Evolutionary conservation across 1,284 basidiomycete genomes (phyloP).

Genomic region (Coriolopsis trogii): DNA sequence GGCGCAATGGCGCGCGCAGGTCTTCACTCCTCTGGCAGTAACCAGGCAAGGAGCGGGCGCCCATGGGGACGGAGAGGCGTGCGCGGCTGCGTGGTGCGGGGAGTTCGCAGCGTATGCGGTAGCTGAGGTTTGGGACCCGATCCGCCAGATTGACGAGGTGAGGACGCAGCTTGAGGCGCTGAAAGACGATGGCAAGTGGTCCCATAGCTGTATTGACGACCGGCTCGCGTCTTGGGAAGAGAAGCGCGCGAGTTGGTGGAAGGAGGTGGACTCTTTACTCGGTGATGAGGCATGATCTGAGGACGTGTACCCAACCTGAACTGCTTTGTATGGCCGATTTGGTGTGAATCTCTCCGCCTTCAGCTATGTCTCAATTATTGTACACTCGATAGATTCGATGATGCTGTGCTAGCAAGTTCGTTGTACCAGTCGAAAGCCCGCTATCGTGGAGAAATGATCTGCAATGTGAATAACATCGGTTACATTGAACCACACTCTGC

Average conservation of each 20-base stretch:
- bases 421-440: no score
- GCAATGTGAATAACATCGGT: no score
- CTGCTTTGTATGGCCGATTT: no score
- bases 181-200: background rate
- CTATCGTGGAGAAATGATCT: no score
- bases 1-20: conserved; percentile 22
- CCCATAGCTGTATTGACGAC: background rate
- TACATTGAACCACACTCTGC: no score
- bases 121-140: background rate
- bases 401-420: no score
- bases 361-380: no score
- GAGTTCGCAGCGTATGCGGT: background rate
- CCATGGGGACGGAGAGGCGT: background rate
- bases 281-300: no score
- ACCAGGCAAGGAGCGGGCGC: background rate
- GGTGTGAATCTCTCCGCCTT: no score
- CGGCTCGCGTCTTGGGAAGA: background rate
- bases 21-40: conserved; percentile 20
- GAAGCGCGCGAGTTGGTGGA: background rate
- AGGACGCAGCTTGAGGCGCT: background rate
- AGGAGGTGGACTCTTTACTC: background rate
- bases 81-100: background rate
- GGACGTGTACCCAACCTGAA: no score
- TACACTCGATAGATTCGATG: no score
- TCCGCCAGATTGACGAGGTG: background rate